Evolutionary conservation across 176 grass and related monocot genomes (phyloP), one percentile per base, ranked within the genome.

Genomic region (Bolboschoenus planiculmis): DNA sequence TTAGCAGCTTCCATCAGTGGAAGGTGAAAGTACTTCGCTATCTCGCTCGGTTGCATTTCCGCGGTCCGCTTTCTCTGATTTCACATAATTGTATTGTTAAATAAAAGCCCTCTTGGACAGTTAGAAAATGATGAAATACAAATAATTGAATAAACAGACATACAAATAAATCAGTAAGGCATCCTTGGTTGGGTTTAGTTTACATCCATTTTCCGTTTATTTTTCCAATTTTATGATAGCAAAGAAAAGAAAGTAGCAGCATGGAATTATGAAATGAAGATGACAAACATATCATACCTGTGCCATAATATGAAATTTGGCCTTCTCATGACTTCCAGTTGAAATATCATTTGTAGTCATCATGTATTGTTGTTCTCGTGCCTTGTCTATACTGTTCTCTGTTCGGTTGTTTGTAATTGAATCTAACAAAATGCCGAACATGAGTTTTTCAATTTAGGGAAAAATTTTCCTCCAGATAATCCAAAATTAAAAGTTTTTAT

Each of bases 21-120:
- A 80, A 80, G 77, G 11, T 80, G 77, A 39, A 80, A 80, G 39
- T 39, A 80, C 18, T 34, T 18, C 5, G 64, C 83, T 78, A 39
- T 78, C 53, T 85, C 35, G 21, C 68, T 85, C 26, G 15, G 23
- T 76, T 58, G 36, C 83, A 58, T 74, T 57, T 74, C 68, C 3
- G 66, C 83, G 29, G 64, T 83, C 21, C 83, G 77, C 53, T 85
- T 34, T 47, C 83, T 61, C 83, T 85, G 10, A 51, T 46, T 51
- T 80, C 31, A 57, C 46, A 80, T 59, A 80, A 56, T 54, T 78
- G 14, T 16, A 20, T 78, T 34, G 16, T 39, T 40, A 70, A 14
- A 14, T 50, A 14, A 14, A 2, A 70, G 10, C 5, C 6, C 34
- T 16, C 16, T 6, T 21, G 7, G 20, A 43, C 18, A 44, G 4